Evolutionary conservation across 2,329 filamentous ascomycete genomes (phyloP).

Genomic region (Colletotrichum sidae): DNA sequence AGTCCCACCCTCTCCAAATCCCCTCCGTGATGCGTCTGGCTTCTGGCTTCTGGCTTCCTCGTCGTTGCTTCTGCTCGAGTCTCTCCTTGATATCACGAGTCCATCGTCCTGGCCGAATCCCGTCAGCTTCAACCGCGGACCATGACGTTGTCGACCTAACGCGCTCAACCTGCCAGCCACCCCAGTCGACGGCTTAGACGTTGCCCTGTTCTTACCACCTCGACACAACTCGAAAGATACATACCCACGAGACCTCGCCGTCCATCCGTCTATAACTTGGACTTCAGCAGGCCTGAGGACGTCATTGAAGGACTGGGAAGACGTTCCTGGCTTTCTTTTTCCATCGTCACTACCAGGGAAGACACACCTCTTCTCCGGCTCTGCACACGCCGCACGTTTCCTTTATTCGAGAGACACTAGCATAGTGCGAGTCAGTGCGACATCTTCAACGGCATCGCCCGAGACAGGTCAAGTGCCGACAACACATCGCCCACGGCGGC

Average conservation of each 20-base stretch:
- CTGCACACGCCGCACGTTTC: neutral
- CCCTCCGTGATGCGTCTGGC: conserved; percentile 25
- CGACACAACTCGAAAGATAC: neutral
- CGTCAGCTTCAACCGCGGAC: conserved; percentile 13
- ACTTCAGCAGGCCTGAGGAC: conserved; percentile 33
- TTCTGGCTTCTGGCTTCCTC: conserved; percentile 5
- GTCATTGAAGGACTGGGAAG: conserved; percentile 10
- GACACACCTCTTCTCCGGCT: neutral
- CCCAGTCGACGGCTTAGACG: conserved; percentile 16
- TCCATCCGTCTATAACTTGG: neutral
- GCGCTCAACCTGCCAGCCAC: conserved; percentile 2
- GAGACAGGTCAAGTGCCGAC: neutral
- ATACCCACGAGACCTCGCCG: neutral
- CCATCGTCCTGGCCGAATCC: conserved; percentile 9
- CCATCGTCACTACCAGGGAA: neutral
- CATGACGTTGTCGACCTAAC: conserved; percentile 33
- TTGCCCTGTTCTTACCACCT: neutral
- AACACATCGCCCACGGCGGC: neutral
- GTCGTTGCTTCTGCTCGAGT: conserved; percentile 34
- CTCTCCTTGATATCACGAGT: conserved; percentile 37
- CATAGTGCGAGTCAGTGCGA: conserved; percentile 6
- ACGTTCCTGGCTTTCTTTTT: neutral
- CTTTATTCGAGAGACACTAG: neutral
- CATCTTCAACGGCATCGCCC: conserved; percentile 7
- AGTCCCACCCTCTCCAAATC: conserved; percentile 30